Evolutionary conservation across 164 flowering plant genomes (phyloP).

Genomic region (Amborella trichopoda): DNA sequence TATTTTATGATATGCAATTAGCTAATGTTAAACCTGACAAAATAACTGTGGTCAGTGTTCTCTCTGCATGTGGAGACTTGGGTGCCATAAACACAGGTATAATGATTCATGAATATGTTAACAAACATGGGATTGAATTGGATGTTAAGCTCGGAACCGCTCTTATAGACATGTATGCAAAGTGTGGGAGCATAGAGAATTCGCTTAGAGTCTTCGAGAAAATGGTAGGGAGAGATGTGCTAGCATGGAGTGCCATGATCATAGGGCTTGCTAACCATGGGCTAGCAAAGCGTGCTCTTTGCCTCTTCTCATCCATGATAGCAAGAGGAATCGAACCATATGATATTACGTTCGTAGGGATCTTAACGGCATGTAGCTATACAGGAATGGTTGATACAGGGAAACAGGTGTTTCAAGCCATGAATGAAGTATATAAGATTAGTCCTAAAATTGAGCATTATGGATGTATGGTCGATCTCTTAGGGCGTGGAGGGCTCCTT

Average conservation of each 20-base stretch:
- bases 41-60: constrained; percentile 9
- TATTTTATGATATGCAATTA: constrained; percentile 9
- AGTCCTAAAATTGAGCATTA: constrained; percentile 13
- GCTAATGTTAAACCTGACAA: constrained; percentile 12
- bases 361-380: constrained; percentile 39
- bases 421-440: constrained; percentile 9
- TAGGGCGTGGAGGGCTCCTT: constrained; percentile 14
- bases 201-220: constrained; percentile 10
- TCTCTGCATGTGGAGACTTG: constrained; percentile 15
- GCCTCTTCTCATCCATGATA: constrained; percentile 11
- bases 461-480: constrained; percentile 18
- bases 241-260: constrained; percentile 17
- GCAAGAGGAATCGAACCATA: constrained; percentile 9
- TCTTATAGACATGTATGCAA: constrained; percentile 15
- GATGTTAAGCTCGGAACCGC: constrained; percentile 13
- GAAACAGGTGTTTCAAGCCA: constrained; percentile 5
- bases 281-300: constrained; percentile 8
- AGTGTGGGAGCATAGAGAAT: constrained; percentile 12
- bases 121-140: constrained; percentile 1
- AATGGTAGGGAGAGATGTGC: constrained; percentile 11
- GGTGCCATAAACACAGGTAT: constrained; percentile 13
- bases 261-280: constrained; percentile 15
- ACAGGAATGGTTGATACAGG: constrained; percentile 12
- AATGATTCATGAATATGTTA: constrained; percentile 11
- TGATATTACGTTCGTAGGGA: constrained; percentile 12